phyloP scores from a whole-genome alignment of 345 rosid genomes.

The Salix suchowensis region DNA sequence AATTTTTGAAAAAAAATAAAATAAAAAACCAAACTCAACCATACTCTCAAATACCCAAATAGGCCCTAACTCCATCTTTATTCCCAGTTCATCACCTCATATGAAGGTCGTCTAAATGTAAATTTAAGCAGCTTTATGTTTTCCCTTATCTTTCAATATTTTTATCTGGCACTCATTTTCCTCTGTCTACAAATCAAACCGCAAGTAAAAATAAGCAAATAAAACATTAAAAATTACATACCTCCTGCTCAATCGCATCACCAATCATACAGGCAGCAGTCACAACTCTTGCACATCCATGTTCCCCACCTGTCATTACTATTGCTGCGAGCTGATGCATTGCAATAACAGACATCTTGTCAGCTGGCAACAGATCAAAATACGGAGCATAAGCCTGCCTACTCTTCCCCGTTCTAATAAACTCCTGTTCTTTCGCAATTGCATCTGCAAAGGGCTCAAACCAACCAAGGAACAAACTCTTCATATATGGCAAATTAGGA shows the following conservation, averaged over 20 bases:
- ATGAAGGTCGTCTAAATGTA: neutral
- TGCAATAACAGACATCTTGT: constrained; percentile 84
- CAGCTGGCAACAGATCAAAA: constrained; percentile 77
- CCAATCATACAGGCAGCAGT: constrained; percentile 72
- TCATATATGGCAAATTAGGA: constrained; percentile 85
- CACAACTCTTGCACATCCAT: constrained; percentile 67
- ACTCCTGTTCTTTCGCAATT: constrained; percentile 63
- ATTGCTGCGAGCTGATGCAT: constrained; percentile 81
- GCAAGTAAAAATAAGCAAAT: constrained; percentile 13
- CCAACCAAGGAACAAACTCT: constrained; percentile 93
- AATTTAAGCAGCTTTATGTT: neutral
- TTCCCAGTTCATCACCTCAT: neutral
- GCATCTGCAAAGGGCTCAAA: constrained; percentile 83
- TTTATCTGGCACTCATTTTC: neutral
- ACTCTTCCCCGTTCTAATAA: constrained; percentile 48
- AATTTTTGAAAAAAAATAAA: too few relatives aligned
- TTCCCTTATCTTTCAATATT: neutral
- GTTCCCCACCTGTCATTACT: constrained; percentile 76
- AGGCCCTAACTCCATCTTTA: neutral
- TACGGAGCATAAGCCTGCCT: constrained; percentile 45
- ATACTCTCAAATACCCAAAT: too few relatives aligned
- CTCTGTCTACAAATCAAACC: neutral
- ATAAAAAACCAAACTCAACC: too few relatives aligned
- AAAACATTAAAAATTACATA: constrained; percentile 22
- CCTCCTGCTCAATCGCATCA: constrained; percentile 97